phyloP scores from a whole-genome alignment of 306 rosid genomes.

The Castanea crenata region DNA sequence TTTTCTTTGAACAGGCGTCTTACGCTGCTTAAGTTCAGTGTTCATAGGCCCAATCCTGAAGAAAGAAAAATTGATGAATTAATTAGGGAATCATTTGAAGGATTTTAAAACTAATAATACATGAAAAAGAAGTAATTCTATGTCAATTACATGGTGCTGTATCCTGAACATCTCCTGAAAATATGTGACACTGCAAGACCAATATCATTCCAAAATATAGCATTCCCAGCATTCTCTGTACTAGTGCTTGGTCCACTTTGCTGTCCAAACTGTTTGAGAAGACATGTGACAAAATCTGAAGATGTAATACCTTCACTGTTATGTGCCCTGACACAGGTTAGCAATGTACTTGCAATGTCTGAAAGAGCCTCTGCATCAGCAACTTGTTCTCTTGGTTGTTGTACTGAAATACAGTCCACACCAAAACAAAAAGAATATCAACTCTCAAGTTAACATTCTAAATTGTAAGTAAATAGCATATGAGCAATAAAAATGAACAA shows the following conservation, averaged over 20 bases:
- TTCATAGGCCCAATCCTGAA: constrained; percentile 4
- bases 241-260: background rate
- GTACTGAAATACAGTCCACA: background rate
- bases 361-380: background rate
- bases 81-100: background rate
- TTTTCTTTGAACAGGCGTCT: background rate
- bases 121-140: background rate
- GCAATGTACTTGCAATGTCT: background rate
- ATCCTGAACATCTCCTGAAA: background rate
- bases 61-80: background rate
- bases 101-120: background rate
- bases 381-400: background rate
- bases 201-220: background rate
- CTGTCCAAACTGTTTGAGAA: background rate
- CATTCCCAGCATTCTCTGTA: background rate
- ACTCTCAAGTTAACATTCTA: background rate
- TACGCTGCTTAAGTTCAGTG: background rate
- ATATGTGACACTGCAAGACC: background rate
- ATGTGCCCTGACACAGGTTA: background rate
- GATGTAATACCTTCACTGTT: background rate
- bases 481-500: background rate
- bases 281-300: background rate
- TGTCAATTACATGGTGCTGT: background rate
- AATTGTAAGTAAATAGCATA: background rate
- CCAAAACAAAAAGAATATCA: background rate